A percentile compares a stretch with the other conserved stretches of the same genome.
phyloP scores from a whole-genome alignment of 345 rosid species.

The Balakata baccata region DNA sequence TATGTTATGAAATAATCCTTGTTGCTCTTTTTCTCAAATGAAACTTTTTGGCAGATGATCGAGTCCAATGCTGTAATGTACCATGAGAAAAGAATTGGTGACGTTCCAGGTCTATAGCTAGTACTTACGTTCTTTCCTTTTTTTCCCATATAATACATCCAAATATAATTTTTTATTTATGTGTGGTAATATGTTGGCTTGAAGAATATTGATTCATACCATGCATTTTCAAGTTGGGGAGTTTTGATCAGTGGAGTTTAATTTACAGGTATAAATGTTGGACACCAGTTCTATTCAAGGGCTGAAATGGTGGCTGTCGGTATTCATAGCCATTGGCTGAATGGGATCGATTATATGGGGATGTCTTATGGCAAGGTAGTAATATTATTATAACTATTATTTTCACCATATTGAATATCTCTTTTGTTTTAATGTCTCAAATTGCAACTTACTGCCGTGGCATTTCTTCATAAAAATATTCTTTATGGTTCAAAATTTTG shows the following conservation, averaged over 20 bases:
- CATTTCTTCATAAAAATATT: neutral
- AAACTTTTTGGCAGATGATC: slow-evolving; percentile 48
- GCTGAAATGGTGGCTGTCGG: slow-evolving; percentile 94
- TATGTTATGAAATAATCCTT: neutral
- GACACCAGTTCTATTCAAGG: slow-evolving; percentile 84
- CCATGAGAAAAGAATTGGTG: slow-evolving; percentile 61
- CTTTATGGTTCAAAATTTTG: neutral
- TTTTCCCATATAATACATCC: neutral
- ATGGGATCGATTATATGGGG: slow-evolving; percentile 91
- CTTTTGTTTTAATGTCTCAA: neutral
- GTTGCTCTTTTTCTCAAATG: neutral
- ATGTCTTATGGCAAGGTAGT: slow-evolving; percentile 47
- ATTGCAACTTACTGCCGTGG: neutral
- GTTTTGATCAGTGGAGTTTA: neutral
- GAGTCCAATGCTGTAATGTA: slow-evolving; percentile 41
- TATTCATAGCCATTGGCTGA: slow-evolving; percentile 88
- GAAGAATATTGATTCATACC: neutral
- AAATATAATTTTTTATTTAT: neutral
- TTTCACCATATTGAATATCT: neutral
- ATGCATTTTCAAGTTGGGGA: neutral
- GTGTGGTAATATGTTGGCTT: neutral
- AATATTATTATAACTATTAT: slow-evolving; percentile 15
- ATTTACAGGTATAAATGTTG: slow-evolving; percentile 72
- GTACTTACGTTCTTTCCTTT: neutral
- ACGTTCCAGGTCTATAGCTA: slow-evolving; percentile 63